Evolutionary conservation across 192 early-diverging fungal genomes (phyloP).

Genomic region (Podila epicladia): DNA sequence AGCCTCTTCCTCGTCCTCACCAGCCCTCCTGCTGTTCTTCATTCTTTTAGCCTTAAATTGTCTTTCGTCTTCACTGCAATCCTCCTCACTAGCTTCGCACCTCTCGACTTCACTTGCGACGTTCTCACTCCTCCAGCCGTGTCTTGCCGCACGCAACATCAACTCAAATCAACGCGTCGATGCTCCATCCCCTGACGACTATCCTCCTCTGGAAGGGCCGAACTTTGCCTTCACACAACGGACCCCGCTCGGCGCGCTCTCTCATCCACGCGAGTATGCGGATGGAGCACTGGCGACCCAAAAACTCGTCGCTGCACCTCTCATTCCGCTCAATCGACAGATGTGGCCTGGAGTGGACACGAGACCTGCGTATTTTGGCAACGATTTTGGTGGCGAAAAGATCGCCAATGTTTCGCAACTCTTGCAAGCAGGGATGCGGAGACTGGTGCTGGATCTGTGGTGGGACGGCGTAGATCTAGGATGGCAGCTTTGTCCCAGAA

Average conservation of each 20-base stretch:
- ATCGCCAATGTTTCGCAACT: slow-evolving; percentile 19
- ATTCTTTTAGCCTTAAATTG: slow-evolving; percentile 28
- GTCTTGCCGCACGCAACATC: slow-evolving; percentile 8
- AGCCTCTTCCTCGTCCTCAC: not conserved
- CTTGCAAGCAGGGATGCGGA: slow-evolving; percentile 37
- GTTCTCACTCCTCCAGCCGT: slow-evolving; percentile 11
- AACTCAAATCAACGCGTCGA: slow-evolving; percentile 34
- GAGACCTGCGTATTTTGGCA: slow-evolving; percentile 34
- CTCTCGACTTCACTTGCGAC: not conserved
- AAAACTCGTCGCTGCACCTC: slow-evolving; percentile 24
- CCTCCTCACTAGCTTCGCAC: not conserved
- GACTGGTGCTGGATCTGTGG: slow-evolving; percentile 42
- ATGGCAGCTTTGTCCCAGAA: slow-evolving; percentile 38
- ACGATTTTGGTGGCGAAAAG: slow-evolving; percentile 23
- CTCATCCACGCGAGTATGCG: slow-evolving; percentile 18
- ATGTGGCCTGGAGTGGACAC: slow-evolving; percentile 34
- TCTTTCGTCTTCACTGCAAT: not conserved
- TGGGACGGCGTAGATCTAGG: slow-evolving; percentile 31
- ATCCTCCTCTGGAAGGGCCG: slow-evolving; percentile 12
- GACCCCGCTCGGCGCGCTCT: slow-evolving; percentile 29
- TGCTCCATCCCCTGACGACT: slow-evolving; percentile 28
- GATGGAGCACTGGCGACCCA: slow-evolving; percentile 41
- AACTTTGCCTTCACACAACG: slow-evolving; percentile 20
- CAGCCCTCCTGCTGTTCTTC: slow-evolving; percentile 22
- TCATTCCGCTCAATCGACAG: slow-evolving; percentile 34